These are phyloP conservation scores for Saccharomycopsis amapae DNA, from an alignment of 805 yeast species.

Conservation along the genomic window DNA sequence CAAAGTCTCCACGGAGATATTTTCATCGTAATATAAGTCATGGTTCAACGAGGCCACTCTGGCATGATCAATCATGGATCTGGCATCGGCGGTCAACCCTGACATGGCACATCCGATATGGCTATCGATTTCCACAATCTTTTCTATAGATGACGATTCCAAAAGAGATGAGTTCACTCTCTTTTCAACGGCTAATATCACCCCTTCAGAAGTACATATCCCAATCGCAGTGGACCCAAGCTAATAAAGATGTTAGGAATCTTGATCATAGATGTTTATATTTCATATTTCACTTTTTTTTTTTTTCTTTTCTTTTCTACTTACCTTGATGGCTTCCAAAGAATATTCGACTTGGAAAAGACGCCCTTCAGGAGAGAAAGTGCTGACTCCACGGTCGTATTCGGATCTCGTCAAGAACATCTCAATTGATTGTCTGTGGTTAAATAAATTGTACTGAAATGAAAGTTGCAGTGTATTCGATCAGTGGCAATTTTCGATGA, in stretches of 20 bases:
- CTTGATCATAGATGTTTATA: no score
- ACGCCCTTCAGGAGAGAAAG: slow-evolving; percentile 98
- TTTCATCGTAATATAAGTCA: slow-evolving; percentile 83
- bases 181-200: slow-evolving; percentile 93
- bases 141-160: slow-evolving; percentile 91
- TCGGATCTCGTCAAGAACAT: slow-evolving; percentile 99
- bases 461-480: no score
- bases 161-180: slow-evolving; percentile 88
- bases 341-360: slow-evolving; percentile 97
- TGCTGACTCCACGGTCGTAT: slow-evolving; percentile 97
- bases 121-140: slow-evolving; percentile 86
- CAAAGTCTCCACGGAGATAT: slow-evolving; percentile 83
- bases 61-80: slow-evolving; percentile 98
- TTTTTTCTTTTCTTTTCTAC: no score
- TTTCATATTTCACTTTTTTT: no score
- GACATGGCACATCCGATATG: slow-evolving; percentile 99
- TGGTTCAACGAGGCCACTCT: slow-evolving; percentile 85
- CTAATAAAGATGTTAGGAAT: slow-evolving; percentile 24
- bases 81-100: slow-evolving; percentile 97
- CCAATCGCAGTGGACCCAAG: slow-evolving; percentile 98
- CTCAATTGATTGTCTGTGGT: no score
- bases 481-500: no score
- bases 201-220: slow-evolving; percentile 91
- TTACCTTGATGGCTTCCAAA: slow-evolving; percentile 85
- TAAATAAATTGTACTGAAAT: no score